Evolutionary conservation across 2,329 filamentous ascomycete genomes (phyloP), one percentile per base, ranked within the genome.

Genomic region (Botrytis galanthina): DNA sequence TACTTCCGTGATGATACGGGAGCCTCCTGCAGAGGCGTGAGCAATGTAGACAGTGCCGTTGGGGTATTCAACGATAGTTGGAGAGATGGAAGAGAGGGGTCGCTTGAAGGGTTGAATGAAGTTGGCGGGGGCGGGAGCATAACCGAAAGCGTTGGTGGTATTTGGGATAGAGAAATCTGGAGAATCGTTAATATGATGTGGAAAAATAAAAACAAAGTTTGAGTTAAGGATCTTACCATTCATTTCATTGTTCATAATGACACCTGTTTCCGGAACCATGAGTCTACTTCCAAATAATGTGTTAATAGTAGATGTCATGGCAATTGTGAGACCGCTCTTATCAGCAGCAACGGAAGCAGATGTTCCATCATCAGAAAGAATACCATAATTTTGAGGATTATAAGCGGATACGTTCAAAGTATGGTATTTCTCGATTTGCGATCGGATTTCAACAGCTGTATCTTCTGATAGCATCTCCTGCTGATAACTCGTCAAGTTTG

Each of bases 221-320:
- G 83, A 83, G 73, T 84, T 84, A 4, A 51, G 37, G n/a, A 42
- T 66, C 59, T 74, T 86, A 88, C 84, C 90, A 84, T 88, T 85
- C 87, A 88, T 88, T 76, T 88, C 85, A 81, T 90, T 86, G 82
- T 88, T 88, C 88, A 92, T 90, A 70, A 92, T 90, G 12, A 92
- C 84, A n/a, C 91, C 90, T 0, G 90, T 92, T 76, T 92, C 89
- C 0, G 90, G 90, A 3, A 80, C 86, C 78, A 92, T 86, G 71
- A 92, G 77, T 44, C 86, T 83, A 73, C 86, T 89, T 66, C 91
- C 91, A 76, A 92, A 93, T 4, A 90, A 83, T 4, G 91, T 84
- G 78, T 93, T 93, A 73, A 93, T 83, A 0, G 91, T 92, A 2
- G 89, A 90, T 0, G 90, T 92, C 2, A 91, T 82, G 0, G 88